Percentiles rank a stretch among this genome's conserved stretches.
These are phyloP conservation scores for Closterium sp. DNA, from an alignment of 139 green algal species.

Conservation along the genomic window DNA sequence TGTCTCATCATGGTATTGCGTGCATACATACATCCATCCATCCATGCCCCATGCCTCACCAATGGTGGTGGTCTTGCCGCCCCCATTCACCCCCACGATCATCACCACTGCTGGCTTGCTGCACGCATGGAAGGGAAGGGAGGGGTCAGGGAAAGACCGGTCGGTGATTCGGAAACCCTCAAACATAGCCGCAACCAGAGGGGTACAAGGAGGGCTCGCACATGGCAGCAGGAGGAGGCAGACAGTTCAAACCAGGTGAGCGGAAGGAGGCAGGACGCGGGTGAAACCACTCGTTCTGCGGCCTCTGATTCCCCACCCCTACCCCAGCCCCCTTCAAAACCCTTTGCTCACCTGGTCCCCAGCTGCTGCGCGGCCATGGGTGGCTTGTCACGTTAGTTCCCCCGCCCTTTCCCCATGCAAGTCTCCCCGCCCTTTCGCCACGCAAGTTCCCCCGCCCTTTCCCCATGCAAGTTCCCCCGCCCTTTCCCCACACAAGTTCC, in stretches of 20 bases:
- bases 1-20: no score
- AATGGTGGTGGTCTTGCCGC: slow-evolving; percentile 95
- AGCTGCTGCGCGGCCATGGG: slow-evolving; percentile 15
- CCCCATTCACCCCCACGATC: slow-evolving; percentile 89
- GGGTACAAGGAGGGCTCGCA: neutral
- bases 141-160: neutral
- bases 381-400: slow-evolving; percentile 16
- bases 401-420: neutral
- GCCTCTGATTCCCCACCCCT: no score
- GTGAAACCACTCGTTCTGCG: no score
- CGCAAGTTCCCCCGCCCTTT: no score
- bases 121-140: neutral
- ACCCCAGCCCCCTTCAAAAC: no score
- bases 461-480: neutral
- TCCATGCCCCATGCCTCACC: no score
- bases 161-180: neutral
- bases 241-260: no score
- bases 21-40: no score
- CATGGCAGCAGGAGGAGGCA: no score
- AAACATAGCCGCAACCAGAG: neutral
- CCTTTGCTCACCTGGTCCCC: neutral
- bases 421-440: neutral
- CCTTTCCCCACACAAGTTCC: no score
- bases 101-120: slow-evolving; percentile 44
- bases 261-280: neutral